Evolutionary conservation across 23 red algal species (phyloP).

Genomic region (Porphyridium purpureum): DNA sequence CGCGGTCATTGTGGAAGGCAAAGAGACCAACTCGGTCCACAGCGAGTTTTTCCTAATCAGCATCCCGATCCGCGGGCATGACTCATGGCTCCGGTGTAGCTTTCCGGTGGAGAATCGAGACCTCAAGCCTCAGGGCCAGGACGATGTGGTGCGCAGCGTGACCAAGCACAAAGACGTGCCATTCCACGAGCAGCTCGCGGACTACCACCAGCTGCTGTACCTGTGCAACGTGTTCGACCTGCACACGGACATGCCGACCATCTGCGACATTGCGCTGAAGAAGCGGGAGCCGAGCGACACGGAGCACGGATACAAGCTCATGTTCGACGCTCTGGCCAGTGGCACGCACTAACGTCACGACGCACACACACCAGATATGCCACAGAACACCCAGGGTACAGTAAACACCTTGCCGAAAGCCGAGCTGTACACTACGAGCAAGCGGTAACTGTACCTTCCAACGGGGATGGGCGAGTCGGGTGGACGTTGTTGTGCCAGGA

Average conservation of each 20-base stretch:
- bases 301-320: conserved; percentile 72
- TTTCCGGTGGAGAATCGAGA: conserved; percentile 94
- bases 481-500: too few relatives aligned
- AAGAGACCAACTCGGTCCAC: conserved; percentile 33
- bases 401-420: too few relatives aligned
- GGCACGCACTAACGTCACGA: too few relatives aligned
- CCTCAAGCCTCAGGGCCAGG: conserved; percentile 29
- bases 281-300: conserved; percentile 23
- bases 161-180: conserved; percentile 16
- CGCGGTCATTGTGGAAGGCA: conserved; percentile 73
- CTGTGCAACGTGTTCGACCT: conserved; percentile 78
- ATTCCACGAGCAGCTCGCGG: conserved; percentile 39
- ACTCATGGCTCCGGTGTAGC: conserved; percentile 52
- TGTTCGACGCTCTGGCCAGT: conserved; percentile 74
- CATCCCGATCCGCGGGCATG: conserved; percentile 63
- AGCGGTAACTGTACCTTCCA: too few relatives aligned
- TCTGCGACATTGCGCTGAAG: conserved; percentile 34
- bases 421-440: too few relatives aligned
- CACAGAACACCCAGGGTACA: too few relatives aligned
- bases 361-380: too few relatives aligned
- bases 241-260: conserved; percentile 70
- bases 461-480: too few relatives aligned
- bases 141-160: conserved; percentile 25
- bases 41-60: conserved; percentile 93
- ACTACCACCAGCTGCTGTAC: conserved; percentile 89